Evolutionary conservation across 2,329 filamentous ascomycete genomes (phyloP), one percentile per base, ranked within the genome.

Genomic region (Penicillium polonicum): DNA sequence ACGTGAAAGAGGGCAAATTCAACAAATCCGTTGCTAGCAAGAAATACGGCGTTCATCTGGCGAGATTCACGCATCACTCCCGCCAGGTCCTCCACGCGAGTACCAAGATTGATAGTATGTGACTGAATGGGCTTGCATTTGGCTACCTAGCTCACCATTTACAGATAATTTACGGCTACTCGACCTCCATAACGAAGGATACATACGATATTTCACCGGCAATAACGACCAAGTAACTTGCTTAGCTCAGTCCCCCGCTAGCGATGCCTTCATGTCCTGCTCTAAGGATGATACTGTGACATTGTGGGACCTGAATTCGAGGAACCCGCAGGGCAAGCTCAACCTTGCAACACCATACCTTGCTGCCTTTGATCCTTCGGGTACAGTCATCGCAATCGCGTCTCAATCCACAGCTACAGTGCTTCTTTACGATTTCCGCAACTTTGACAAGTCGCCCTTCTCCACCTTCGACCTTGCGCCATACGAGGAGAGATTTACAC

Each of bases 31-130:
- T 97, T 46, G 87, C 95, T 51, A 95, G 90, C 77, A 96, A 97
- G 72, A 99, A 99, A 74, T 99, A 99, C 69, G 94, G 94, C 59
- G 92, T 91, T 19, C 94, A 96, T 72, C 83, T 97, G 55, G 94
- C 94, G 38, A 89, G 91, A 67, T 99, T 97, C 75, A 96, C 93
- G 1, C 94, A 97, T 72, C 90, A 93, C 60, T 88, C 88, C 64
- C 91, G 91, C 23, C 92, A 91, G 72, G 91, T 99, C 70, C 87
- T 99, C 59, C 97, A 97, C 70, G 92, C 94, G 51, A 96, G 91
- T 72, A 99, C 94, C 13, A 97, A 96, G 72, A 87, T 95, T 67
- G 95, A 99, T 70, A 85, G 89, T 91, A 79, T 60, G 79, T 59
- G 6, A 25, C 46, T 33, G 25, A 10, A 46, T n/a, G 7, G 9